Evolutionary conservation across 106 monocot genomes (phyloP), one percentile per base, ranked within the genome.

Genomic region (Acorus calamus): DNA sequence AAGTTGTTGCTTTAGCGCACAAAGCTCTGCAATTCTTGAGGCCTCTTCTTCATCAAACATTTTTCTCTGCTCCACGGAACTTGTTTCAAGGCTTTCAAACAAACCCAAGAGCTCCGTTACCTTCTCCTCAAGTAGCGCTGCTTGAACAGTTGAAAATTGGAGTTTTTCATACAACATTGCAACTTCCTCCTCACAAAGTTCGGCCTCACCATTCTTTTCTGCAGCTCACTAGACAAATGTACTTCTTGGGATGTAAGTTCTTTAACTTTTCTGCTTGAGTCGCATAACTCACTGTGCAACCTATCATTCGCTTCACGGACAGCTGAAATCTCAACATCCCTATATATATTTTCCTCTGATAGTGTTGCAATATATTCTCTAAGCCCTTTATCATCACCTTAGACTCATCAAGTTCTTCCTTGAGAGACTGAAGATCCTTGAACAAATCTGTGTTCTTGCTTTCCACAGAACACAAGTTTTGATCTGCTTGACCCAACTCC

Each of bases 41-140:
- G 53, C 42, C 45, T 86, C 55, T 58, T 79, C 85, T 65, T 86
- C 76, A 44, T 71, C 12, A 12, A 82, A 55, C 54, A 64, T 77
- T 59, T 81, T 69, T 44, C 48, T 79, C 56, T 85, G 71, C 58
- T 76, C 66, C 65, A 82, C 63, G 8, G 69, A 53, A 61, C 56
- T 28, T 67, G 71, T 81, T 69, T 80, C 70, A 61, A 84, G 75
- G 28, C 77, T 66, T 68, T 84, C 80, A 68, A 70, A 84, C 70
- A 55, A 56, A 55, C 70, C n/a, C 13, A 77, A 65, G 60, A 77
- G 46, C 62, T 92, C 84, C 46, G 80, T 51, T 48, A 85, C 60
- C 73, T 85, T 79, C 41, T 88, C 84, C 71, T 88, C 79, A 49
- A 80, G 70, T 6, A 85, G 14, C 59, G 65, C 66, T 66, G 70